Evolutionary conservation across 164 flowering plant genomes (phyloP).

Genomic region (Dillenia turbinata): DNA sequence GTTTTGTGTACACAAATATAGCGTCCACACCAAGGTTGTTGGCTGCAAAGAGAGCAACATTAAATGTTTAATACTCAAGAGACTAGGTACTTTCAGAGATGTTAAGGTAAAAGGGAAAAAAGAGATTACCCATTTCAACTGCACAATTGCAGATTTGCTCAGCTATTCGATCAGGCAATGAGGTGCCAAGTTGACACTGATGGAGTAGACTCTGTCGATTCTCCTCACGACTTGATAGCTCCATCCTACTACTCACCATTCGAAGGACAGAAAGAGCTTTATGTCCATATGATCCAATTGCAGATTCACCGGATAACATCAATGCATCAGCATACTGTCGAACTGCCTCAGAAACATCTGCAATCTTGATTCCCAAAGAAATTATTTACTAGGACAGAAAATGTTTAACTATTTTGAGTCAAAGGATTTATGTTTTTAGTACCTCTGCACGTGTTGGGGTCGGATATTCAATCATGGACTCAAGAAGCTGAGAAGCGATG

Average conservation of each 20-base stretch:
- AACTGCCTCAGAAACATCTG: constrained; percentile 93
- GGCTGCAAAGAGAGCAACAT: constrained; percentile 41
- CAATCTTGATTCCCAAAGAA: constrained; percentile 43
- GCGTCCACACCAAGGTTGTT: constrained; percentile 84
- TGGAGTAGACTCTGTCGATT: constrained; percentile 33
- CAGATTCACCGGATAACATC: constrained; percentile 95
- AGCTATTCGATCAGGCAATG: constrained; percentile 59
- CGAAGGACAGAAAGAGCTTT: constrained; percentile 76
- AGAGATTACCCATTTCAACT: constrained; percentile 63
- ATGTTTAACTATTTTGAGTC: neutral
- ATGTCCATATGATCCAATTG: constrained; percentile 62
- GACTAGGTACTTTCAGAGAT: too few relatives aligned
- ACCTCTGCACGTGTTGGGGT: constrained; percentile 97
- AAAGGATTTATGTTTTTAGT: constrained; percentile 5
- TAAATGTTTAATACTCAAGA: too few relatives aligned
- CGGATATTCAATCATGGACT: constrained; percentile 92
- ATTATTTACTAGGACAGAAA: neutral
- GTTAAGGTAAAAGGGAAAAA: neutral
- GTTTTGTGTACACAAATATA: constrained; percentile 75
- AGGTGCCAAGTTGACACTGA: constrained; percentile 39
- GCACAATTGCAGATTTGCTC: constrained; percentile 80
- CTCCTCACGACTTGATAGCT: constrained; percentile 64
- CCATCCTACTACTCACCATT: constrained; percentile 62
- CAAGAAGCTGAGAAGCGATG: constrained; percentile 89
- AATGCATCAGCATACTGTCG: constrained; percentile 85